Evolutionary conservation across 495 filamentous ascomycete species (phyloP).

Genomic region (Penicillium waksmanii): DNA sequence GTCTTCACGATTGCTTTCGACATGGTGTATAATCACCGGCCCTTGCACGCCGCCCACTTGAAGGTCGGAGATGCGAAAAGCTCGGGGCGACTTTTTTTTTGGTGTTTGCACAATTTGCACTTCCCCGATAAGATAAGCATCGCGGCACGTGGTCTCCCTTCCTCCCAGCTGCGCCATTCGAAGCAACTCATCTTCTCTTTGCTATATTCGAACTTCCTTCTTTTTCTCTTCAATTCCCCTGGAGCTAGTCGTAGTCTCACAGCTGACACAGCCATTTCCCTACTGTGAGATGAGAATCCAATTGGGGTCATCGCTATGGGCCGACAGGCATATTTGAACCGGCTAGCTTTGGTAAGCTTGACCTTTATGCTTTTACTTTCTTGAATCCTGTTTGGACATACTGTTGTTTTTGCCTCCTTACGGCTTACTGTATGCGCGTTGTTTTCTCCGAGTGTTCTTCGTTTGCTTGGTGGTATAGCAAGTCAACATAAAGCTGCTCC

Average conservation of each 20-base stretch:
- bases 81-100: constrained; percentile 47
- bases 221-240: not conserved
- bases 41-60: constrained; percentile 18
- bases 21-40: constrained; percentile 38
- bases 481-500: not conserved
- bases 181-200: not conserved
- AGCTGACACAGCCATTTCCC: not conserved
- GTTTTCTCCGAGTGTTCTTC: not conserved
- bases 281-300: constrained; percentile 11
- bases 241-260: not conserved
- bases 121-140: constrained; percentile 31
- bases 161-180: constrained; percentile 17
- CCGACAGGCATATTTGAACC: constrained; percentile 53
- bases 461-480: not conserved
- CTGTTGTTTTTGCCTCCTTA: not conserved
- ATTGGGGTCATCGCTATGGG: constrained; percentile 42
- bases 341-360: constrained; percentile 56
- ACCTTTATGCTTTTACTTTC: constrained; percentile 10
- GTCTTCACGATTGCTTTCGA: constrained; percentile 65
- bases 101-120: constrained; percentile 45
- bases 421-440: not conserved
- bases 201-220: not conserved
- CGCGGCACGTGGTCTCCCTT: constrained; percentile 31
- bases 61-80: constrained; percentile 30
- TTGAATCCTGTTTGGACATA: not conserved